These are phyloP conservation scores for Cucurbitaria berberidis DNA, from an alignment of 2,329 filamentous ascomycete species.

Conservation along the genomic window DNA sequence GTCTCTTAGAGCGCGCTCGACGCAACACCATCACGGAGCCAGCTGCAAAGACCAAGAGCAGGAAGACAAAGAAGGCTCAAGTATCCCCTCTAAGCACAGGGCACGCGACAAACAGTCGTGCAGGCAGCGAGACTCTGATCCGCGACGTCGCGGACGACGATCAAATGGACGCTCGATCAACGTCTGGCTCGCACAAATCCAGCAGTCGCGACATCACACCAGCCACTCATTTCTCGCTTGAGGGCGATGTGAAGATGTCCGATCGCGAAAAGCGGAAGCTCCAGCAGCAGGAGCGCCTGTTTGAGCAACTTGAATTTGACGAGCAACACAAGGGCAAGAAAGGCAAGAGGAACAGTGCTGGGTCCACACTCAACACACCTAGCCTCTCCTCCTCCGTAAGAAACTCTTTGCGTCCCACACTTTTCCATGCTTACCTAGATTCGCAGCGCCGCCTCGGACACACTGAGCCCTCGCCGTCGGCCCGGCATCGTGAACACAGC, in stretches of 20 bases:
- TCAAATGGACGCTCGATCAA: slow-evolving; percentile 62
- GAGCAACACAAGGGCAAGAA: slow-evolving; percentile 59
- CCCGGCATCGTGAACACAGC: slow-evolving; percentile 43
- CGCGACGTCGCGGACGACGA: slow-evolving; percentile 61
- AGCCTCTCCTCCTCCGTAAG: slow-evolving; percentile 53
- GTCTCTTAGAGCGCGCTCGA: slow-evolving; percentile 46
- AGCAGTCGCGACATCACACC: slow-evolving; percentile 68
- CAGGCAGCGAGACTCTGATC: slow-evolving; percentile 63
- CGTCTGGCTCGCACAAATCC: slow-evolving; percentile 62
- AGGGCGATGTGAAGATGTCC: slow-evolving; percentile 60
- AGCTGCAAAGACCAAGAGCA: slow-evolving; percentile 51
- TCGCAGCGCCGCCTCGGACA: slow-evolving; percentile 47
- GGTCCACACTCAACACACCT: slow-evolving; percentile 60
- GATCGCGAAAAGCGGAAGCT: slow-evolving; percentile 68
- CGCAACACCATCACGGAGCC: slow-evolving; percentile 39
- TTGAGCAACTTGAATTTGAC: slow-evolving; percentile 65
- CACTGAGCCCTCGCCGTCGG: slow-evolving; percentile 45
- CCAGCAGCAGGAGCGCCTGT: slow-evolving; percentile 67
- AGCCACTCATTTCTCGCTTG: slow-evolving; percentile 57
- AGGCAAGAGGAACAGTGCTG: slow-evolving; percentile 63
- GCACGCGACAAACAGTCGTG: slow-evolving; percentile 62
- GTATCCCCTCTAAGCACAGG: slow-evolving; percentile 62
- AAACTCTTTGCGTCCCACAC: slow-evolving; percentile 12
- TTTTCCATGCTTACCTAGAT: slow-evolving; percentile 26
- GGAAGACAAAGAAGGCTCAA: slow-evolving; percentile 57